Evolutionary conservation across 768 basidiomycete species (phyloP), one percentile per base, ranked within the genome.

Genomic region (Krasilnikovozyma curviuscula): DNA sequence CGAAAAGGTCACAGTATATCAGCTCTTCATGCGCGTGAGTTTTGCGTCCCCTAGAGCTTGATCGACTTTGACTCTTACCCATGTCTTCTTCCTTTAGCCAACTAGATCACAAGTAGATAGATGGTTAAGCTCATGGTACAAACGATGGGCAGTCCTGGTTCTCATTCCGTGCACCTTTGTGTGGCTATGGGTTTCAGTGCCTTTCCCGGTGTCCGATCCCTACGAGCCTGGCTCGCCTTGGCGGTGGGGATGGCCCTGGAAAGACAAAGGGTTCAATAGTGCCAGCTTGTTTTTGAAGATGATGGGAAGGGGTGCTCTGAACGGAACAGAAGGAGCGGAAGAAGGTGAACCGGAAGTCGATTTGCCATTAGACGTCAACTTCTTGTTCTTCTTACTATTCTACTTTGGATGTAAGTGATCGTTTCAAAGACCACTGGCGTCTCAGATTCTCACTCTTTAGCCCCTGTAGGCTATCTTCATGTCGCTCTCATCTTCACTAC

Each of bases 401-500:
- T 53, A 41, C 45, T 44, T 5, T 25, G 14, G 18, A 30, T 28
- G 32, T 30, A 19, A 29, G 33, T 10, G 8, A 18, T 2, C 33
- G 6, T 19, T 6, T 27, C 21, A 4, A 6, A 5, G 31, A n/a
- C 21, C 13, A 10, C 12, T n/a, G 28, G n/a, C 37, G 31, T 18
- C 33, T 12, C 18, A 29, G 14, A n/a, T 23, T n/a, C 12, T 8
- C 16, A n/a, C n/a, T n/a, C n/a, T 9, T 40, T 34, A 10, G 27
- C 32, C 18, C 43, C 21, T 12, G 25, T 8, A 49, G 54, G 62
- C 44, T 69, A 69, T 44, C 60, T 69, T 24, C 65, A 66, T 5
- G 63, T 66, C 5, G 68, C 65, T 3, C 55, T 69, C n/a, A 57
- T 68, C 30, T 68, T 68, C 57, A 63, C 68, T 41, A 68, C 68